These are phyloP conservation scores for Moesziomyces parantarcticus DNA, from an alignment of 1,284 basidiomycete species.

Conservation along the genomic window DNA sequence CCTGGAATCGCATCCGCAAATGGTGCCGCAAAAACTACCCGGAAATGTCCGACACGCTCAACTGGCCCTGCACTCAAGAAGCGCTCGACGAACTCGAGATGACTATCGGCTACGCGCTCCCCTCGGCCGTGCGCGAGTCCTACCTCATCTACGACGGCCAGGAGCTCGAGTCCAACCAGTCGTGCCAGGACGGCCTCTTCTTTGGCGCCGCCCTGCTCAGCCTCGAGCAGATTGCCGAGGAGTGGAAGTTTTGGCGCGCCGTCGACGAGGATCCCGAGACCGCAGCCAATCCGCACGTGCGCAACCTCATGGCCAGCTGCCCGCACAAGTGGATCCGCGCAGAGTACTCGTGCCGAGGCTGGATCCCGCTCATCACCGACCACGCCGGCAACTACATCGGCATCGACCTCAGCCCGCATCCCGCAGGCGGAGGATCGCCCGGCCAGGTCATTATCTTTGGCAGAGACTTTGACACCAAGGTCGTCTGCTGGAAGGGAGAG, in stretches of 20 bases:
- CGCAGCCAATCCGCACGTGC: slow-evolving; percentile 57
- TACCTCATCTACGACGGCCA: slow-evolving; percentile 64
- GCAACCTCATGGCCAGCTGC: slow-evolving; percentile 80
- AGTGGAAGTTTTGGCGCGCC: slow-evolving; percentile 65
- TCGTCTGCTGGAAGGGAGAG: slow-evolving; percentile 80
- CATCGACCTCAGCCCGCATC: slow-evolving; percentile 86
- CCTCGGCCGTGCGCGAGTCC: slow-evolving; percentile 62
- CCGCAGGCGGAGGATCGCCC: slow-evolving; percentile 72
- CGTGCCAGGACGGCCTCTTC: slow-evolving; percentile 65
- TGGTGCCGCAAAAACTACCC: slow-evolving; percentile 61
- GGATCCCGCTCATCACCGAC: slow-evolving; percentile 94
- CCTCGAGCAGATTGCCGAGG: slow-evolving; percentile 58
- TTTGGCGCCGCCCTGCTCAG: slow-evolving; percentile 64
- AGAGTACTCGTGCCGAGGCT: slow-evolving; percentile 91
- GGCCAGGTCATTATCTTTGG: slow-evolving; percentile 98
- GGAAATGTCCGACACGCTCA: slow-evolving; percentile 65
- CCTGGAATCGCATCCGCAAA: slow-evolving; percentile 60
- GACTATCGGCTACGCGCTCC: slow-evolving; percentile 58
- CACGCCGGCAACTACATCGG: slow-evolving; percentile 96
- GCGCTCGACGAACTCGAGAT: slow-evolving; percentile 61
- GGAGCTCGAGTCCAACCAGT: slow-evolving; percentile 62
- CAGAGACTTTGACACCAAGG: slow-evolving; percentile 96
- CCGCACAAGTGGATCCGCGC: slow-evolving; percentile 90
- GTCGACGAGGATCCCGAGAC: slow-evolving; percentile 64
- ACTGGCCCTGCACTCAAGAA: slow-evolving; percentile 60